Base-by-base conservation (phyloP, 163 green algal genomes). In the Prototheca cutis region DNA sequence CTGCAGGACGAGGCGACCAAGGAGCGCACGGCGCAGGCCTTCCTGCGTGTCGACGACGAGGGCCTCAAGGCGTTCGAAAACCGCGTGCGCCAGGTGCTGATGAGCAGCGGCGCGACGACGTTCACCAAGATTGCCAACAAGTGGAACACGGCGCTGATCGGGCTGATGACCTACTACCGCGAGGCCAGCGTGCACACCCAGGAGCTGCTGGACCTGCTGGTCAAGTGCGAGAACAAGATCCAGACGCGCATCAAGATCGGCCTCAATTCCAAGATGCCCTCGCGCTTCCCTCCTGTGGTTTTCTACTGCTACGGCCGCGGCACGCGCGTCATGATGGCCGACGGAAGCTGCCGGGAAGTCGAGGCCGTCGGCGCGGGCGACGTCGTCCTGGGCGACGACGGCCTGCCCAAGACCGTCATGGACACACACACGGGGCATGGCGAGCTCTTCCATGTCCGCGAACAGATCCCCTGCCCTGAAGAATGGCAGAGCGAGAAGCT, bases 121-220 rank as follows among this genome's bases (percentile, higher is more conserved):
- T 99, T 99, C 83, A 98, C 93, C 65, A 99, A 99, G 87, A 96
- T 99, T 59, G 93, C 86, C 55, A 99, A 99, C 86, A 99, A 99
- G 82, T 99, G 71, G 71, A 97, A 97, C 82, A 98, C 90, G 33
- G 90, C 90, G 42, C 84, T 99, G 15, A 99, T 99, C 71, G 92
- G 92, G 15, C 79, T 95, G 48, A 95, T 97, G 86, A 97, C 90
- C 1, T 99, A 98, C 79, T 98, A 95, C 81, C 78, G 91, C 30
- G 92, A 98, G 85, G 90, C 91, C 8, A 83, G 84, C 32, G 84
- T 99, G 65, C 93, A 99, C 84, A 99, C 93, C 0, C 82, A 91
- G 69, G 93, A 99, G 87, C 84, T 99, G 67, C 84, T 99, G 62
- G 93, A 99, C 74, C 75, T 99, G 71, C 80, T 99, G 70, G 93